Conservation (phyloP, 1,139 yeast species). For the Nematodospora anomalae region DNA sequence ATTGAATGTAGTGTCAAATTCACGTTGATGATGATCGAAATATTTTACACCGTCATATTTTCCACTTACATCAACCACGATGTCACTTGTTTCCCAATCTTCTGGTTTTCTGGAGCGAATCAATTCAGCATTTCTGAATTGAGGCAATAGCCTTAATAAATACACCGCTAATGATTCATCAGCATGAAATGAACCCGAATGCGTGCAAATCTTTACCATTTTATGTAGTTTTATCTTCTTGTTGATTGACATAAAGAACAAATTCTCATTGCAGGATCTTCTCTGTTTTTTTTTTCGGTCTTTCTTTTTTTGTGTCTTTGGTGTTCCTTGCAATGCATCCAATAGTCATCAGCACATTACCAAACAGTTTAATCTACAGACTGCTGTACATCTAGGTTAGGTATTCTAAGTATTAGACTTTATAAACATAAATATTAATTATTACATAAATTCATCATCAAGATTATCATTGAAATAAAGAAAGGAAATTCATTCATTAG, state of each 20-base stretch:
- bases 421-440: neutral
- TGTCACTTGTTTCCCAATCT: conserved; percentile 84
- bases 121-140: conserved; percentile 62
- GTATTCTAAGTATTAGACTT: neutral
- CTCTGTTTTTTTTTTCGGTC: neutral
- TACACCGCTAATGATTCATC: conserved; percentile 96
- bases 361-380: too few relatives aligned
- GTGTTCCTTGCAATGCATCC: neutral
- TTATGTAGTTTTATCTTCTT: conserved; percentile 17
- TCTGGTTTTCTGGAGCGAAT: conserved; percentile 82
- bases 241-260: conserved; percentile 12
- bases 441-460: too few relatives aligned
- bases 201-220: conserved; percentile 72
- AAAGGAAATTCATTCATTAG: neutral
- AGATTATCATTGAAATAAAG: too few relatives aligned
- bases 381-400: too few relatives aligned
- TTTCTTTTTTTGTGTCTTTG: too few relatives aligned
- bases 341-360: neutral
- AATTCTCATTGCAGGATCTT: neutral
- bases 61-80: conserved; percentile 96
- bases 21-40: conserved; percentile 95
- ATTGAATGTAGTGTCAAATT: conserved; percentile 40
- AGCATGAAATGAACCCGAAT: conserved; percentile 94
- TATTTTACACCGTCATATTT: conserved; percentile 82
- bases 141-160: conserved; percentile 74